Conservation (phyloP, 2,329 filamentous ascomycete genomes). For the Microsporum audouinii region DNA sequence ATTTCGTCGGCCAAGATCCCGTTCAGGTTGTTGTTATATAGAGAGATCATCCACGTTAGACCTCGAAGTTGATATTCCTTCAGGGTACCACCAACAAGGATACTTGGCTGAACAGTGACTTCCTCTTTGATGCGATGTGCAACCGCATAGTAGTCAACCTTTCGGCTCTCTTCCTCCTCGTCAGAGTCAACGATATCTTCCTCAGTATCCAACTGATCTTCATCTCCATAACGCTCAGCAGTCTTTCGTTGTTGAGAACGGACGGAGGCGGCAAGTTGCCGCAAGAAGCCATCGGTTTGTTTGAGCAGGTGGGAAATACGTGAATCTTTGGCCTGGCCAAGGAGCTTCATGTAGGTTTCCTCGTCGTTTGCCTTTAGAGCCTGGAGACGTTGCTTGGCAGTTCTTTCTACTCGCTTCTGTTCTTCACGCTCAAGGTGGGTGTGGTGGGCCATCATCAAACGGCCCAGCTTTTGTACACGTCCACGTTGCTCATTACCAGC, state of each 20-base stretch:
- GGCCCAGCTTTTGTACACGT: conserved; percentile 75
- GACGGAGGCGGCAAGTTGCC: conserved; percentile 87
- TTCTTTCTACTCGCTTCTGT: conserved; percentile 94
- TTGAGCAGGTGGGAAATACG: conserved; percentile 95
- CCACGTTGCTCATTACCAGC: conserved; percentile 55
- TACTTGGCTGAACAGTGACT: conserved; percentile 67
- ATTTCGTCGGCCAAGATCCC: conserved; percentile 98
- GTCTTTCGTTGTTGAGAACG: conserved; percentile 83
- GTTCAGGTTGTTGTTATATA: conserved; percentile 99
- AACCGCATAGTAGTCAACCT: conserved; percentile 98
- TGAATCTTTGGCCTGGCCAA: conserved; percentile 97
- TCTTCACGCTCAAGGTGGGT: conserved; percentile 98
- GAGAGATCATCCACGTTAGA: conserved; percentile 97
- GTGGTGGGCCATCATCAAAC: conserved; percentile 79
- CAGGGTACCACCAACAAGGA: conserved; percentile 79
- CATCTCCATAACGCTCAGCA: conserved; percentile 64
- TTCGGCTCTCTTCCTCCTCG: conserved; percentile 58
- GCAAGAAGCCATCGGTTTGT: conserved; percentile 95
- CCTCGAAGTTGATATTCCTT: conserved; percentile 99
- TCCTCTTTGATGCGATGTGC: conserved; percentile 94
- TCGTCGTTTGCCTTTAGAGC: conserved; percentile 98
- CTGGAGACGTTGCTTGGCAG: conserved; percentile 97
- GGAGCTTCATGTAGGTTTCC: conserved; percentile 93
- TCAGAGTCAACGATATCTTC: conserved; percentile 58
- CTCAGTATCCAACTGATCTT: conserved; percentile 44